Evolutionary conservation across 2,329 filamentous ascomycete genomes (phyloP), one percentile per base, ranked within the genome.

Genomic region (Aspergillaceae sp.): DNA sequence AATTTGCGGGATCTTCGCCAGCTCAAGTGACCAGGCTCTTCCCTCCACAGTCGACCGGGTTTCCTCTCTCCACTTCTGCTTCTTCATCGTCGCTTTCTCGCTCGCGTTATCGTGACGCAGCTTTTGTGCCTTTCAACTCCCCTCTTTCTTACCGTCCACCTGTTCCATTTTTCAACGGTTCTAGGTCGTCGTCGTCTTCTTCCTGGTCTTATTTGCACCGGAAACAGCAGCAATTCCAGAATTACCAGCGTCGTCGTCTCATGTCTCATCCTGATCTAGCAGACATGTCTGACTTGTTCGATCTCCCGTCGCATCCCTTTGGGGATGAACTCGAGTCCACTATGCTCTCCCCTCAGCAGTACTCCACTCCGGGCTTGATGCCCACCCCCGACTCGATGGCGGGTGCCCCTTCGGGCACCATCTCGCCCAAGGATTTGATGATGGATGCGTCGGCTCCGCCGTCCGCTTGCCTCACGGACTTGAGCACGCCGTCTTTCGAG

Each of bases 341-440:
- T 37, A 57, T 61, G 60, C 55, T 60, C 49, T 55, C 56, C 50
- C 53, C 53, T 7, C 51, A 63, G 30, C 44, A 56, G 33, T 46
- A 54, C 42, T 48, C 51, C n/a, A 49, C 48, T 11, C 10, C 41
- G 9, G 48, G 51, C 48, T 73, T 75, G 61, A 70, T 69, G 48
- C 58, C 70, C 36, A 65, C 74, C 63, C 75, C 74, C 59, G 59
- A 68, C 57, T 62, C 69, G 41, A 56, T 60, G 50, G 57, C 58
- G 34, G 49, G 47, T 45, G 66, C 64, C 49, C 62, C 58, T 29
- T 41, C 53, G 28, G 79, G 77, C 57, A 95, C 89, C 37, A 79
- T 95, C 51, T 95, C 89, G 51, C 89, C 89, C 19, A 83, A 86
- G 66, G 88, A 95, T 60, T 74, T 94, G 54, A 71, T 84, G 55